A percentile compares a stretch with the other conserved stretches of the same genome.
phyloP scores from a whole-genome alignment of 2,329 filamentous ascomycete species.

The Sarocladium oryzae region DNA sequence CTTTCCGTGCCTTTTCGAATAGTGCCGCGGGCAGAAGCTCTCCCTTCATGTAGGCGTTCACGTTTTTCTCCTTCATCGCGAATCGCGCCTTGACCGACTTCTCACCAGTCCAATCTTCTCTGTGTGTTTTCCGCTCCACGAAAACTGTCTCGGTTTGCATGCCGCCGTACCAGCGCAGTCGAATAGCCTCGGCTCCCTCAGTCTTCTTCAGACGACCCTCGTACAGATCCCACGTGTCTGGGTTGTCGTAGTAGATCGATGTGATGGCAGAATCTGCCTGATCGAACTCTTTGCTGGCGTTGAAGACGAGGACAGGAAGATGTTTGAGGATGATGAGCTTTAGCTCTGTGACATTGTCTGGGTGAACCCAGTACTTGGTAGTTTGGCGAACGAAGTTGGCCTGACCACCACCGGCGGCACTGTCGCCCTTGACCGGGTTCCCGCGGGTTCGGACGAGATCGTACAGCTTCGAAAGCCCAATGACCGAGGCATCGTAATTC shows the following conservation, averaged over 20 bases:
- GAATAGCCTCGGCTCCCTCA: constrained; percentile 93
- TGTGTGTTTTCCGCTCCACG: constrained; percentile 94
- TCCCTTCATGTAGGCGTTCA: constrained; percentile 83
- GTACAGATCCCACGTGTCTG: constrained; percentile 89
- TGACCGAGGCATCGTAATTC: constrained; percentile 93
- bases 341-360: constrained; percentile 94
- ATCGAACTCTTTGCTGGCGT: constrained; percentile 93
- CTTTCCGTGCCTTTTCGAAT: constrained; percentile 95
- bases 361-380: constrained; percentile 99
- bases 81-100: constrained; percentile 98
- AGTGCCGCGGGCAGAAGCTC: constrained; percentile 77
- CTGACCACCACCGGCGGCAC: constrained; percentile 81
- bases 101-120: constrained; percentile 98
- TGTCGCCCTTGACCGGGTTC: constrained; percentile 87
- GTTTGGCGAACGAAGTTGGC: constrained; percentile 96
- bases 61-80: constrained; percentile 91
- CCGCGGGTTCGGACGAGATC: constrained; percentile 90
- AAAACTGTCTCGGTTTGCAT: constrained; percentile 96
- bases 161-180: constrained; percentile 92
- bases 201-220: constrained; percentile 94
- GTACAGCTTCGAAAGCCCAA: constrained; percentile 91
- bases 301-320: constrained; percentile 94
- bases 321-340: constrained; percentile 98
- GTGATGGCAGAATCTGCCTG: constrained; percentile 87
- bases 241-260: constrained; percentile 97